These are phyloP conservation scores for Rhizopogon vesiculosus DNA, from an alignment of 768 basidiomycete genomes.

Conservation along the genomic window DNA sequence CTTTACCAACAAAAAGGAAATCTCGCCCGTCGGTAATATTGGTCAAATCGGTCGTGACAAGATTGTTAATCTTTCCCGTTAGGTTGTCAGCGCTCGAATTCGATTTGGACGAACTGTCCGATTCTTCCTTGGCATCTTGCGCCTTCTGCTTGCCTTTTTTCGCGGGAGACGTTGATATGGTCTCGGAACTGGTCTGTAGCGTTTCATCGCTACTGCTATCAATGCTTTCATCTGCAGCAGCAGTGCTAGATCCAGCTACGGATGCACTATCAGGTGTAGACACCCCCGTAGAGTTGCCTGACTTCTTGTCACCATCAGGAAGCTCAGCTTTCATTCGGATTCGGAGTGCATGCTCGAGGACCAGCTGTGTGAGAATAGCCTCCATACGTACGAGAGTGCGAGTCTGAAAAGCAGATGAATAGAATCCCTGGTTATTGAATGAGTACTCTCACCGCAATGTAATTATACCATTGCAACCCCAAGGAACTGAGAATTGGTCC, in stretches of 20 bases:
- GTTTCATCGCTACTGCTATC: constrained; percentile 3
- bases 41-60: constrained; percentile 47
- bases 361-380: constrained; percentile 45
- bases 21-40: constrained; percentile 15
- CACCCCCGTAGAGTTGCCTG: neutral
- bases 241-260: constrained; percentile 7
- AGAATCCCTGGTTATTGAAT: constrained; percentile 3
- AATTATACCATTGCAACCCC: constrained; percentile 51
- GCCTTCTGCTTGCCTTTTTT: constrained; percentile 3
- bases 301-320: constrained; percentile 7
- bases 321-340: constrained; percentile 35
- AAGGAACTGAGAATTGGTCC: constrained; percentile 42
- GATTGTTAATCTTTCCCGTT: constrained; percentile 73
- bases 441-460: constrained; percentile 18
- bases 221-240: constrained; percentile 5
- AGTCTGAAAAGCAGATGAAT: constrained; percentile 20
- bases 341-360: constrained; percentile 56
- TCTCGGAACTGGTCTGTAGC: neutral
- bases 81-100: constrained; percentile 38
- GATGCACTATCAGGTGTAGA: constrained; percentile 9
- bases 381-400: constrained; percentile 45
- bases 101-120: neutral
- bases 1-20: constrained; percentile 9
- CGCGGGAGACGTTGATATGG: neutral
- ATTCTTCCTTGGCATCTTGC: neutral